Evolutionary conservation across 495 filamentous ascomycete species (phyloP), one percentile per base, ranked within the genome.

Genomic region (Penicillium atrosanguineum): DNA sequence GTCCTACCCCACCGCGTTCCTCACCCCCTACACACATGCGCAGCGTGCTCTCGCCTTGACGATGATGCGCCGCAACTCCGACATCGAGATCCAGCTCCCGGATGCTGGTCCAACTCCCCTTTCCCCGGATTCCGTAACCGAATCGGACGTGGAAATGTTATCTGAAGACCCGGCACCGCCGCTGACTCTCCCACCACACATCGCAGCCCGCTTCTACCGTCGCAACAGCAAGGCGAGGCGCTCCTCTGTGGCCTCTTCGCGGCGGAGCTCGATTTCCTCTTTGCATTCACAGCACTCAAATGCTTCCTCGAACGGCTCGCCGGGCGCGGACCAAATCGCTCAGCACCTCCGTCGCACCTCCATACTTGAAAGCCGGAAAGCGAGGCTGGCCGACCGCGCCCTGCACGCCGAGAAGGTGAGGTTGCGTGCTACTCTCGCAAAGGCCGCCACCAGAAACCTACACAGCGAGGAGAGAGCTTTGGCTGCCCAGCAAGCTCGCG

Each of bases 331-430:
- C 60, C 82, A 93, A 69, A 77, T 96, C 49, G 91, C 90, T 29
- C 91, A 95, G 63, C 90, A 97, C 63, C 81, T 97, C 36, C 90
- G 92, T 28, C 89, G 92, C 43, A 87, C 89, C 7, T 93, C 90
- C 21, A 95, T 98, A 48, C 80, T 97, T 51, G 93, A 98, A 69
- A 89, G 82, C 61, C 89, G 94, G 38, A 97, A 96, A 68, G 94
- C 91, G 7, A 85, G 92, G 43, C 81, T 97, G 23, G 94, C 95
- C 48, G 94, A 96, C 67, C 83, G 93, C 40, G 95, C 93, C 11
- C 89, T 90, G 40, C 91, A 98, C 73, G 94, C 91, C 44, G 94
- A 98, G 68, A 92, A 96, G 74, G 94, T 98, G n/a, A 89, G 94
- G 51, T 74, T 94, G 48, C 87, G 88, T 49, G 94, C 89, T 41